Evolutionary conservation across 345 rosid species (phyloP).

Genomic region (Stellera chamaejasme): DNA sequence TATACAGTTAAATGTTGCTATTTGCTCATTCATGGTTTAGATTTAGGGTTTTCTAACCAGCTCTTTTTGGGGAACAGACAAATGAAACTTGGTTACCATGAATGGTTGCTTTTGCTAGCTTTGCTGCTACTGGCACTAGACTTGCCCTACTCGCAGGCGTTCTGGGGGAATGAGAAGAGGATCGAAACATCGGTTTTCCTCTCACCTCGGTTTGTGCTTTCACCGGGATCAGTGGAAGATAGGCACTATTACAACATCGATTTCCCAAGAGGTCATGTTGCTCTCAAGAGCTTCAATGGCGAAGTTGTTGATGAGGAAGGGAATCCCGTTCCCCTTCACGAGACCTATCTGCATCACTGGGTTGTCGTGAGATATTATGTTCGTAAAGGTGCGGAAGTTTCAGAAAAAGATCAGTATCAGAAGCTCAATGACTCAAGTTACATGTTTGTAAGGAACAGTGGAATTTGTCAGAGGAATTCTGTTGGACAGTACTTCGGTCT

Average conservation of each 20-base stretch:
- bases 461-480: slow-evolving; percentile 40
- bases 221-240: slow-evolving; percentile 74
- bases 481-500: slow-evolving; percentile 60
- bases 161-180: slow-evolving; percentile 15
- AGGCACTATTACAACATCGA: slow-evolving; percentile 39
- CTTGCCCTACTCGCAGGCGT: slow-evolving; percentile 17
- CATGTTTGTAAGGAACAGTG: slow-evolving; percentile 34
- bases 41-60: neutral
- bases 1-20: slow-evolving; percentile 5
- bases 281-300: slow-evolving; percentile 56
- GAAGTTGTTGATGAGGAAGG: slow-evolving; percentile 71
- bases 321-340: slow-evolving; percentile 58
- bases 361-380: slow-evolving; percentile 39
- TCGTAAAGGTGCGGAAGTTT: slow-evolving; percentile 20
- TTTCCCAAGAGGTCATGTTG: slow-evolving; percentile 83
- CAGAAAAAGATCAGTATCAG: neutral
- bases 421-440: slow-evolving; percentile 17
- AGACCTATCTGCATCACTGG: slow-evolving; percentile 97
- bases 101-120: slow-evolving; percentile 17
- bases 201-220: slow-evolving; percentile 59
- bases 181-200: slow-evolving; percentile 47
- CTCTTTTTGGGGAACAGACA: slow-evolving; percentile 12
- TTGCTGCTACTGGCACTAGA: slow-evolving; percentile 14
- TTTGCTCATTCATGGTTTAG: slow-evolving; percentile 44
- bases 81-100: slow-evolving; percentile 13